These are phyloP conservation scores for Podospora tetraspora DNA, from an alignment of 495 filamentous ascomycete species.

Conservation along the genomic window DNA sequence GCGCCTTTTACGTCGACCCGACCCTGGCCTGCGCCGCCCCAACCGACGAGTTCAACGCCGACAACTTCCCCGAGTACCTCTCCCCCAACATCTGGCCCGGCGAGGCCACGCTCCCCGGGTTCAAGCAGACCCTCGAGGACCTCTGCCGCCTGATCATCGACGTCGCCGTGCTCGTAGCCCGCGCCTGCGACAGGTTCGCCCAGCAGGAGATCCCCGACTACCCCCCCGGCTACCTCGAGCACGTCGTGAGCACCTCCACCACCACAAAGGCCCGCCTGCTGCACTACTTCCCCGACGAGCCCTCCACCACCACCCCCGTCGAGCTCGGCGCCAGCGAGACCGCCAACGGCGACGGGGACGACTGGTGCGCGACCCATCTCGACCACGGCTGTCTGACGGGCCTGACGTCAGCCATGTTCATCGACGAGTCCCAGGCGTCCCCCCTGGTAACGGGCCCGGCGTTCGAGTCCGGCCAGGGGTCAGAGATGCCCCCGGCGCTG, in stretches of 20 bases:
- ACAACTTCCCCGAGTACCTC: conserved; percentile 55
- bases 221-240: conserved; percentile 70
- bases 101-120: conserved; percentile 61
- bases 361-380: conserved; percentile 94
- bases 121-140: conserved; percentile 63
- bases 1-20: conserved; percentile 79
- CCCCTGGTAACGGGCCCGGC: conserved; percentile 31
- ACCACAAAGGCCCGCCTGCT: conserved; percentile 89
- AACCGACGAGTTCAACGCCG: conserved; percentile 52
- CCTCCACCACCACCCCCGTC: conserved; percentile 12
- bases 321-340: conserved; percentile 17
- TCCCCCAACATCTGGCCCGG: conserved; percentile 80
- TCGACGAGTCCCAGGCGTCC: conserved; percentile 66
- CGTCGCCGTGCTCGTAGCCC: conserved; percentile 77
- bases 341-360: conserved; percentile 57
- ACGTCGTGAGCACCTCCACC: conserved; percentile 74
- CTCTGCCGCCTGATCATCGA: conserved; percentile 85
- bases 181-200: conserved; percentile 83
- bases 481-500: conserved; percentile 26
- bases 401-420: conserved; percentile 91
- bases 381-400: conserved; percentile 93
- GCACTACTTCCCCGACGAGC: conserved; percentile 79
- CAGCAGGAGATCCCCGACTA: conserved; percentile 71
- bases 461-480: conserved; percentile 18
- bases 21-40: conserved; percentile 53